These are phyloP conservation scores for Arthromyces matolae DNA, from an alignment of 768 basidiomycete genomes.

Conservation along the genomic window DNA sequence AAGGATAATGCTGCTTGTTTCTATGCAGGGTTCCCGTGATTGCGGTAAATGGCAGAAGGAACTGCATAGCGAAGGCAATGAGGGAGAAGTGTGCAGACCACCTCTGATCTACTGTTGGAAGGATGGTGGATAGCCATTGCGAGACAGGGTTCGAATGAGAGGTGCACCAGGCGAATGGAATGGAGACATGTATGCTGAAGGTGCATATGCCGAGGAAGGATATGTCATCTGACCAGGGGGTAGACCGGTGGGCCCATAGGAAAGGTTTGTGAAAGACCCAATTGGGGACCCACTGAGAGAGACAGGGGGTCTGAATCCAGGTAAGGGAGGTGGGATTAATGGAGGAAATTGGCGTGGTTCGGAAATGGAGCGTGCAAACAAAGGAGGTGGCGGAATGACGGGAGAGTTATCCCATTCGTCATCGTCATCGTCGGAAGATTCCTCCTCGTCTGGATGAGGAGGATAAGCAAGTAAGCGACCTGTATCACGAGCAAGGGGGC, in stretches of 20 bases:
- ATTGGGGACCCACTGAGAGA: constrained; percentile 11
- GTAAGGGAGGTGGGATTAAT: constrained; percentile 2
- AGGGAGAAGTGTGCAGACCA: not conserved
- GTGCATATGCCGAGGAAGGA: constrained; percentile 14
- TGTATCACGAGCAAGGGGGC: constrained; percentile 33
- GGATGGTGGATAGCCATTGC: constrained; percentile 1
- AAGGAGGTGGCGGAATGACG: constrained; percentile 31
- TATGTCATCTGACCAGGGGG: constrained; percentile 1
- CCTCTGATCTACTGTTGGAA: constrained; percentile 3
- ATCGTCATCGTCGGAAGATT: constrained; percentile 23
- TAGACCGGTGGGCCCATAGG: constrained; percentile 5
- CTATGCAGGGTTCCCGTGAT: not conserved
- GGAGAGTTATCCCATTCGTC: constrained; percentile 30
- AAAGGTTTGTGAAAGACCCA: constrained; percentile 10
- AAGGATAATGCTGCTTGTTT: constrained; percentile 1
- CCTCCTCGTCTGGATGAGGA: constrained; percentile 20
- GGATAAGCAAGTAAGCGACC: constrained; percentile 15
- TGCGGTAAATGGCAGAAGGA: not conserved
- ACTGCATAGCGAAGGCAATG: not conserved
- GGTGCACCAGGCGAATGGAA: constrained; percentile 15
- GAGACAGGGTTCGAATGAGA: constrained; percentile 7
- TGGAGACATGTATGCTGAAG: constrained; percentile 9
- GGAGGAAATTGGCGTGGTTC: constrained; percentile 10
- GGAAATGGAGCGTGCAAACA: constrained; percentile 10
- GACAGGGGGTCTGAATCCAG: constrained; percentile 3